These are phyloP conservation scores for Gentiana dahurica DNA, from an alignment of 257 asterid species.

Conservation along the genomic window DNA sequence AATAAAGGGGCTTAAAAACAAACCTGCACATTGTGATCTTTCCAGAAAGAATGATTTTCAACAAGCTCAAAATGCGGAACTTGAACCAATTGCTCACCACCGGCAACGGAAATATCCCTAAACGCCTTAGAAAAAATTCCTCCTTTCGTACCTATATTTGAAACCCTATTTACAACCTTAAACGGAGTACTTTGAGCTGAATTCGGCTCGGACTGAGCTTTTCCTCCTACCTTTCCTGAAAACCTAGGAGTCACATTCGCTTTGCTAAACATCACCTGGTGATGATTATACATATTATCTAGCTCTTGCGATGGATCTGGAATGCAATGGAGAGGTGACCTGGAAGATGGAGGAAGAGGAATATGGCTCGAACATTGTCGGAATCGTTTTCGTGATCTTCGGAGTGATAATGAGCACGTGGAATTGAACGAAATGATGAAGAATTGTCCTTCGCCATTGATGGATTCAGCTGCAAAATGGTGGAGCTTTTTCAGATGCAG, in stretches of 20 bases:
- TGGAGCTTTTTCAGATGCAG: neutral
- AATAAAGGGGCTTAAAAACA: neutral
- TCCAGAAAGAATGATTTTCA: conserved; percentile 58
- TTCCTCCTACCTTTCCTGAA: conserved; percentile 18
- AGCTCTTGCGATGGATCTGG: conserved; percentile 43
- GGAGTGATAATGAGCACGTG: conserved; percentile 17
- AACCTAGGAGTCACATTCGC: conserved; percentile 26
- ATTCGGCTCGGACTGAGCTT: conserved; percentile 32
- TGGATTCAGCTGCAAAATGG: neutral
- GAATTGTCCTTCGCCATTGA: conserved; percentile 13
- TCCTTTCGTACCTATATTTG: conserved; percentile 26
- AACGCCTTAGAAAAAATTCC: conserved; percentile 28
- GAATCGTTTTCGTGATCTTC: conserved; percentile 29
- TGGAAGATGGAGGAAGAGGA: conserved; percentile 19
- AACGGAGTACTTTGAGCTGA: conserved; percentile 49
- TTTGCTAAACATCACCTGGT: neutral
- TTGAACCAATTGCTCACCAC: conserved; percentile 20
- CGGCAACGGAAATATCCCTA: conserved; percentile 22
- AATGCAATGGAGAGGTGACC: conserved; percentile 67
- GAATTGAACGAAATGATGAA: conserved; percentile 6
- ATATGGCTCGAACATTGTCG: conserved; percentile 12
- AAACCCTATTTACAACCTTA: conserved; percentile 24
- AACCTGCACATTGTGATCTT: conserved; percentile 86
- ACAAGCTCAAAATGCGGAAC: conserved; percentile 56
- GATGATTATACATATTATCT: neutral